Base-by-base conservation (phyloP, 1,284 basidiomycete species). In the Megacollybia platyphylla region DNA sequence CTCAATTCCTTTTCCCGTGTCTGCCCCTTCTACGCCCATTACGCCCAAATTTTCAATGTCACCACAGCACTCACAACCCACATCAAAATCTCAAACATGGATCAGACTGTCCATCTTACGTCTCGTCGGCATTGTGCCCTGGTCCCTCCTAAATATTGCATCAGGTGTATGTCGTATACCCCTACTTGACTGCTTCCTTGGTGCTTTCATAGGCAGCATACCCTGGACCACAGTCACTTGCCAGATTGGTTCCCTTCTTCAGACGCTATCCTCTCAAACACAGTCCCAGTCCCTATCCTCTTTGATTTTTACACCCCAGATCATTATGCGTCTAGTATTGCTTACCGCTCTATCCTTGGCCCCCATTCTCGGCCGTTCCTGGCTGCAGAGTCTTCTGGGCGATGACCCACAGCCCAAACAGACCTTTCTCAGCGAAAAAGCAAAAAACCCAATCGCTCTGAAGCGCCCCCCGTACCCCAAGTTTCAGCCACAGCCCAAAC, bases 101-200 rank as follows among this genome's bases (percentile, higher is more conserved):
- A 79, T 89, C 29, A 76, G 88, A 28, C 65, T 93, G 39, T 80
- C 87, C 4, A 73, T 92, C 46, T 75, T 94, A 51, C 78, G 89
- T 36, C 77, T 92, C 42, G 76, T 92, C 56, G 89, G 90, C 20
- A 77, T 94, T 42, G 87, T 94, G 7, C 89, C 89, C 4, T 94
- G 89, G 89, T 88, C 86, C 42, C 90, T 87, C 43, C 89, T 94
- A 67, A 94, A 94, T 57, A 85, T 94, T 46, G 90, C 90, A 27
- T 91, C 85, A 58, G 89, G 89, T 39, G 87, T 92, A 11, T 87
- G 87, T 52, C 82, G 85, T 28, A 87, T 94, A 18, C 65, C 76
- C 5, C 86, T 39, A 34, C 56, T 63, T 44, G 82, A 90, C 54
- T 91, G 87, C 59, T 70, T 81, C 53, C 65, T 88, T 20, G 86